These are phyloP conservation scores for Fulvia fulva DNA, from an alignment of 2,329 filamentous ascomycete genomes.

Conservation along the genomic window DNA sequence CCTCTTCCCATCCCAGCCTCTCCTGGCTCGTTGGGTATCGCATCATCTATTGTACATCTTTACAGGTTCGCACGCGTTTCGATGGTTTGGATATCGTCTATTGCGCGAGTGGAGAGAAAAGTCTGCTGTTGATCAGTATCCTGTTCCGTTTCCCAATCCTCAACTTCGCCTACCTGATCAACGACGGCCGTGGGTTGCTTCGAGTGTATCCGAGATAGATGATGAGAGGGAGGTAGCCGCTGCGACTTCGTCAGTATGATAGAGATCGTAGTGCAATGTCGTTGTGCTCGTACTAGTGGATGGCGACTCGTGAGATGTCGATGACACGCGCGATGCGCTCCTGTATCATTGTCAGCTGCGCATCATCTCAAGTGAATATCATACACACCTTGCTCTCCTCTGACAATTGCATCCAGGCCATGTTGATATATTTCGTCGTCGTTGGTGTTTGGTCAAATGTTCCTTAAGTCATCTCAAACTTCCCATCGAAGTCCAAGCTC, in stretches of 20 bases:
- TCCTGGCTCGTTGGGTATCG: neutral
- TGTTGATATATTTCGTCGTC: slow-evolving; percentile 10
- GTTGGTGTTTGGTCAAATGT: neutral
- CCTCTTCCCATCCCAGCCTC: slow-evolving; percentile 4
- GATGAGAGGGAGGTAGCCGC: slow-evolving; percentile 93
- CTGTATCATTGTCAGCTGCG: slow-evolving; percentile 47
- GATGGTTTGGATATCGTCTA: slow-evolving; percentile 16
- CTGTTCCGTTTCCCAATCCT: neutral
- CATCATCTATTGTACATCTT: slow-evolving; percentile 19
- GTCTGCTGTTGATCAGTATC: slow-evolving; percentile 16
- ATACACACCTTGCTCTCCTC: slow-evolving; percentile 87
- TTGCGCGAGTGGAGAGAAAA: slow-evolving; percentile 32
- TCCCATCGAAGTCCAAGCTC: slow-evolving; percentile 3
- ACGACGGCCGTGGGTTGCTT: slow-evolving; percentile 82
- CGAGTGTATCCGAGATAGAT: slow-evolving; percentile 96
- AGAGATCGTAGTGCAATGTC: neutral
- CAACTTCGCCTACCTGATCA: slow-evolving; percentile 58
- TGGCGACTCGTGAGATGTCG: slow-evolving; percentile 84
- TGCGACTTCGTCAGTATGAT: slow-evolving; percentile 37
- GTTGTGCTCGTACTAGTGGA: slow-evolving; percentile 74
- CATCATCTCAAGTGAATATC: neutral
- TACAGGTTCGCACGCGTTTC: neutral
- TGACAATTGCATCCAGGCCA: slow-evolving; percentile 60
- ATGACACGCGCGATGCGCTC: slow-evolving; percentile 98
- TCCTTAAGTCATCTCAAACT: slow-evolving; percentile 4